phyloP scores from a whole-genome alignment of 371 early-diverging fungal genomes.

The Rhizopus stolonifer region DNA sequence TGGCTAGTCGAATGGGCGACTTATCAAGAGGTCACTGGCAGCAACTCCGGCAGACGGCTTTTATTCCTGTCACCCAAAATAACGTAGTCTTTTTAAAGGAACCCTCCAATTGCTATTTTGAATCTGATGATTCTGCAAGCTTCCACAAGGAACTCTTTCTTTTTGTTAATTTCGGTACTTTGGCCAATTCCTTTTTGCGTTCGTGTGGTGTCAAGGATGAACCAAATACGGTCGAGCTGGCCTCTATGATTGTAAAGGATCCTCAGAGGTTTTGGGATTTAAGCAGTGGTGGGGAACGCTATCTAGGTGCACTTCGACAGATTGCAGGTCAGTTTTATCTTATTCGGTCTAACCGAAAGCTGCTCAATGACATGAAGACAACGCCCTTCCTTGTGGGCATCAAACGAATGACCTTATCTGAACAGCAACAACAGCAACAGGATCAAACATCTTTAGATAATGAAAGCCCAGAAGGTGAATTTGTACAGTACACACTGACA shows the following conservation, averaged over 20 bases:
- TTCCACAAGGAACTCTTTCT: slow-evolving; percentile 63
- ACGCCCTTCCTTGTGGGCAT: slow-evolving; percentile 60
- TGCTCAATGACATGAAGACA: slow-evolving; percentile 62
- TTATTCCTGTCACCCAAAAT: slow-evolving; percentile 61
- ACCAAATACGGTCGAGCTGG: slow-evolving; percentile 76
- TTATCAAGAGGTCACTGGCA: slow-evolving; percentile 57
- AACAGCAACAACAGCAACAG: slow-evolving; percentile 4
- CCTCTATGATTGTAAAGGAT: slow-evolving; percentile 66
- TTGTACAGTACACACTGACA: slow-evolving; percentile 66
- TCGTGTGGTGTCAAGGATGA: slow-evolving; percentile 88
- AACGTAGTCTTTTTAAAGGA: slow-evolving; percentile 33
- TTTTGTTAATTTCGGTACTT: slow-evolving; percentile 72
- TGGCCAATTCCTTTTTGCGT: slow-evolving; percentile 76
- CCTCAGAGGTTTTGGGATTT: slow-evolving; percentile 71
- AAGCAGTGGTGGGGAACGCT: slow-evolving; percentile 69
- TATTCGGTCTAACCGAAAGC: slow-evolving; percentile 41
- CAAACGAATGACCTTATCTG: slow-evolving; percentile 24
- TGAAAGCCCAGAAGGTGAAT: slow-evolving; percentile 32
- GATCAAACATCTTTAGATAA: slow-evolving; percentile 4
- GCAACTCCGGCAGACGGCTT: slow-evolving; percentile 43
- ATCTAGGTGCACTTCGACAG: slow-evolving; percentile 69
- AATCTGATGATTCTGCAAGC: slow-evolving; percentile 37
- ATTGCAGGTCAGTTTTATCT: slow-evolving; percentile 71
- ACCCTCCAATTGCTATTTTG: slow-evolving; percentile 65
- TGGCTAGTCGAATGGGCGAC: slow-evolving; percentile 65